Conservation (phyloP, 192 early-diverging fungal species). For the Coemansia sp. region DNA sequence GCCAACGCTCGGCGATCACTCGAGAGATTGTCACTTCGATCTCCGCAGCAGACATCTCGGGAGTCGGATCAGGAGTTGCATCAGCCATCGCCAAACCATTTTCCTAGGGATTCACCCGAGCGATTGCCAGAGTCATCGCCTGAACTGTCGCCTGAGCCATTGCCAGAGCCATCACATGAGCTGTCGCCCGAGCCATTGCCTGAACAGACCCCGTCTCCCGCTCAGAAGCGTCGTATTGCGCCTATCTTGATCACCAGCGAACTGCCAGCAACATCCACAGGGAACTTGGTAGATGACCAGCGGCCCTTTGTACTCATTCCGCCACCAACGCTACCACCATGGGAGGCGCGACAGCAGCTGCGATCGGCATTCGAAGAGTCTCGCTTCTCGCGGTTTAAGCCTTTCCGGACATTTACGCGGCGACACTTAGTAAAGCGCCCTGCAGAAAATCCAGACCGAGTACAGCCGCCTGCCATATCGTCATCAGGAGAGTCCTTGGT, state of each 20-base stretch:
- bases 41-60: no score
- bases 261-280: conserved; percentile 5
- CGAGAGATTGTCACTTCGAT: no score
- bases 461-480: neutral
- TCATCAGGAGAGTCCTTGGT: neutral
- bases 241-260: conserved; percentile 15
- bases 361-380: neutral
- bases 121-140: no score
- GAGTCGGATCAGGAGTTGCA: no score
- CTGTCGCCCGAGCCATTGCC: neutral
- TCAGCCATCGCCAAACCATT: no score
- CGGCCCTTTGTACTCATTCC: neutral
- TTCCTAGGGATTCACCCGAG: no score
- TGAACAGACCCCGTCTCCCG: neutral
- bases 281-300: conserved; percentile 12
- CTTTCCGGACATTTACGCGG: conserved; percentile 6
- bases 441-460: neutral
- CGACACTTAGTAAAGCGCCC: neutral
- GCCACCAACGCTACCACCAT: neutral
- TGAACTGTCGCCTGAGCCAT: neutral
- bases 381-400: neutral
- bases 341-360: neutral
- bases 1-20: neutral
- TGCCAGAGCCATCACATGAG: neutral
- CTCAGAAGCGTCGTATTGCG: conserved; percentile 18